These are phyloP conservation scores for Sporothrix brasiliensis DNA, from an alignment of 2,329 filamentous ascomycete species.

Conservation along the genomic window DNA sequence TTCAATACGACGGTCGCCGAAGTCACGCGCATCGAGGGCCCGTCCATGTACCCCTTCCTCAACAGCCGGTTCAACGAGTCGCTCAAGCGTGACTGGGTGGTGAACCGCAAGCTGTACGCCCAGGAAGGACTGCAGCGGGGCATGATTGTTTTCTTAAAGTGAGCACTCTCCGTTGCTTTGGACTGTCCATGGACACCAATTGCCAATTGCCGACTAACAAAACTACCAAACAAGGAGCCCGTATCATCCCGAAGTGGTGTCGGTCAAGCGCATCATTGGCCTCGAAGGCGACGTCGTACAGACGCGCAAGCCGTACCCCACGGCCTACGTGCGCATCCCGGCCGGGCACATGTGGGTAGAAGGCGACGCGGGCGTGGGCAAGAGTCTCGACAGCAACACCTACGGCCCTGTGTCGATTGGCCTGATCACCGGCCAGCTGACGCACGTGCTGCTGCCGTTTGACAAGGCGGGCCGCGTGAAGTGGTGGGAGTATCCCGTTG, in stretches of 20 bases:
- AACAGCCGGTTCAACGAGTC: constrained; percentile 67
- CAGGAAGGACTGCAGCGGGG: constrained; percentile 65
- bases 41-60: constrained; percentile 77
- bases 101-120: constrained; percentile 62
- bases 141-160: constrained; percentile 75
- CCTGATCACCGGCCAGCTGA: constrained; percentile 74
- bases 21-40: constrained; percentile 59
- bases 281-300: constrained; percentile 76
- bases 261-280: constrained; percentile 82
- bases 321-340: constrained; percentile 66
- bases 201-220: not conserved
- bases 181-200: not conserved
- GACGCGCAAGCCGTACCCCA: constrained; percentile 64
- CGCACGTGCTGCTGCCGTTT: constrained; percentile 71
- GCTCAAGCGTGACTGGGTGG: constrained; percentile 57
- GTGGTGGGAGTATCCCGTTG: constrained; percentile 57
- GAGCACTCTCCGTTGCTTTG: constrained; percentile 35
- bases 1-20: constrained; percentile 65
- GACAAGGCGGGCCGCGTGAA: constrained; percentile 59
- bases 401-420: constrained; percentile 82
- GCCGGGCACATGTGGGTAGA: constrained; percentile 92
- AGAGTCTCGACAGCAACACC: constrained; percentile 80
- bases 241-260: constrained; percentile 65
- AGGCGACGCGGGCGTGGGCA: constrained; percentile 74
- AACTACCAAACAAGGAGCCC: constrained; percentile 61